Percentiles rank a stretch among this genome's conserved stretches.
Conservation (phyloP, 208 protist species). For the Acanthamoeba triangularis region DNA sequence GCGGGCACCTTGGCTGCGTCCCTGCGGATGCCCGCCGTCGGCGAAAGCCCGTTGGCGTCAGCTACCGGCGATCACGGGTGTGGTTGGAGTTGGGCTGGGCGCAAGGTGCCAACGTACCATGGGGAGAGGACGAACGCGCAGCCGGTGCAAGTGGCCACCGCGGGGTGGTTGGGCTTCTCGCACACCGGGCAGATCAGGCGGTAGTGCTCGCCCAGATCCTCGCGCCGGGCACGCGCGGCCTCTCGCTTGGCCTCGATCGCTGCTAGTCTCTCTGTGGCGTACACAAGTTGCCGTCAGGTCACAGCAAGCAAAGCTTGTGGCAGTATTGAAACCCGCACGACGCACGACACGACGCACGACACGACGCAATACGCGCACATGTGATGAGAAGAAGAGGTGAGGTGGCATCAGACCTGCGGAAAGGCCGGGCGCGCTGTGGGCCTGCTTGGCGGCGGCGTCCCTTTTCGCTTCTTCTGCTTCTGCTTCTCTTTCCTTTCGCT, state of each 20-base stretch:
- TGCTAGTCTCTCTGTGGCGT: neutral
- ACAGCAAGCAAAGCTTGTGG: no score
- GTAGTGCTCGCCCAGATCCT: slow-evolving; percentile 5
- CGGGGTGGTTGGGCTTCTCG: neutral
- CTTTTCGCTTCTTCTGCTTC: neutral
- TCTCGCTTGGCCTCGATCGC: slow-evolving; percentile 21
- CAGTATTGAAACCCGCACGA: no score
- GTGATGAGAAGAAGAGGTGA: no score
- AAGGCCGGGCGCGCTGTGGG: no score
- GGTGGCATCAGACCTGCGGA: neutral
- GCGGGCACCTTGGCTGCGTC: neutral
- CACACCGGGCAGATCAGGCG: slow-evolving; percentile 17
- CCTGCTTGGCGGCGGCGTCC: neutral
- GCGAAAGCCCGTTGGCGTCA: no score
- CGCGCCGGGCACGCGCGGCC: neutral
- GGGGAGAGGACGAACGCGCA: neutral
- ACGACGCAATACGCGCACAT: no score
- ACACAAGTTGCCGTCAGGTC: no score
- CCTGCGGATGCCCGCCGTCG: neutral
- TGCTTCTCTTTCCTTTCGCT: neutral
- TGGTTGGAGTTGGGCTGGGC: no score
- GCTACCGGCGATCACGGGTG: no score
- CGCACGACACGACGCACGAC: no score
- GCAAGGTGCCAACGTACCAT: neutral
- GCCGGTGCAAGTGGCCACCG: slow-evolving; percentile 2